Conservation (phyloP, 2,329 filamentous ascomycete species). For the Daldinia sp. region DNA sequence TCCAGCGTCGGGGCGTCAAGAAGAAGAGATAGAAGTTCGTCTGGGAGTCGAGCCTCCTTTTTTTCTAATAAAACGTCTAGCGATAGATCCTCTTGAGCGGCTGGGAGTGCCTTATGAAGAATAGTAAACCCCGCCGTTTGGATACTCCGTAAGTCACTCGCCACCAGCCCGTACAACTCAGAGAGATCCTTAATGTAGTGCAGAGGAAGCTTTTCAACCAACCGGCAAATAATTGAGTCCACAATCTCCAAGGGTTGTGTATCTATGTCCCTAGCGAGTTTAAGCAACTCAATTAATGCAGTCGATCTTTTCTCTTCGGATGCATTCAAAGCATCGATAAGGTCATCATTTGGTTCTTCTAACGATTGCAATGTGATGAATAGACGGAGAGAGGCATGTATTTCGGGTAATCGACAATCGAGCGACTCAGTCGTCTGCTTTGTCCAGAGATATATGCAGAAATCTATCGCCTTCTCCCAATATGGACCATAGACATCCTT, state of each 20-base stretch:
- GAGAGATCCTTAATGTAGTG: slow-evolving; percentile 68
- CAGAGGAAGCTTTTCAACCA: slow-evolving; percentile 70
- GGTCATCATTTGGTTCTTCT: slow-evolving; percentile 83
- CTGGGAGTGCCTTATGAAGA: slow-evolving; percentile 81
- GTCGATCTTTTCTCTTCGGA: slow-evolving; percentile 63
- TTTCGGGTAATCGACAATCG: slow-evolving; percentile 65
- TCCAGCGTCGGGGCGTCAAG: slow-evolving; percentile 78
- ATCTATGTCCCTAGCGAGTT: slow-evolving; percentile 53
- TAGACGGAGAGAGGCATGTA: slow-evolving; percentile 78
- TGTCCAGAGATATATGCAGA: slow-evolving; percentile 66
- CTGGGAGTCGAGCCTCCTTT: slow-evolving; percentile 74
- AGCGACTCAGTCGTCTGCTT: slow-evolving; percentile 52
- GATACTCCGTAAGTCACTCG: slow-evolving; percentile 76
- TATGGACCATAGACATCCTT: slow-evolving; percentile 86
- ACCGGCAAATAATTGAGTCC: slow-evolving; percentile 75
- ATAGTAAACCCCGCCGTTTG: slow-evolving; percentile 84
- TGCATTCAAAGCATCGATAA: slow-evolving; percentile 75
- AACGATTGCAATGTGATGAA: slow-evolving; percentile 69
- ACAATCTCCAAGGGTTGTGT: slow-evolving; percentile 78
- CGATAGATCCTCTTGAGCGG: slow-evolving; percentile 80
- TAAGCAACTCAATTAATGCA: slow-evolving; percentile 70
- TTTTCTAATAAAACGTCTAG: slow-evolving; percentile 79
- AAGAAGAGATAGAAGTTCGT: slow-evolving; percentile 84
- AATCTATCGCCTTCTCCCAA: slow-evolving; percentile 74
- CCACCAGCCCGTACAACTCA: slow-evolving; percentile 78